Evolutionary conservation across 371 early-diverging fungal species (phyloP).

Genomic region (Apophysomyces sp.): DNA sequence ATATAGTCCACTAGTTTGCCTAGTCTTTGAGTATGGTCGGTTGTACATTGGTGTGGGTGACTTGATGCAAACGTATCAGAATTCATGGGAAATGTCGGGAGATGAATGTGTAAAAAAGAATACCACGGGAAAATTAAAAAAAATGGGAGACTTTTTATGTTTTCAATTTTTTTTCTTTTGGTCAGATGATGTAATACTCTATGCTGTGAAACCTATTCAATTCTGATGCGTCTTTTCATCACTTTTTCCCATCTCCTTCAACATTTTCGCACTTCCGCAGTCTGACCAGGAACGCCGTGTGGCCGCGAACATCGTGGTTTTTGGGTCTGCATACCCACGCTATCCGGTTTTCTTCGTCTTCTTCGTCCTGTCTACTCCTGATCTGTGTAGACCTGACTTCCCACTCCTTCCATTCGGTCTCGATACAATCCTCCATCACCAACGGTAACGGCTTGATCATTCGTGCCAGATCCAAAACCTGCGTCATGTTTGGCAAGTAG

Average conservation of each 20-base stretch:
- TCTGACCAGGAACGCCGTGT: slow-evolving; percentile 67
- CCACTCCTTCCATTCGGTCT: slow-evolving; percentile 75
- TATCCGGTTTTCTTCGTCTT: slow-evolving; percentile 5
- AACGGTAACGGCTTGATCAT: slow-evolving; percentile 46
- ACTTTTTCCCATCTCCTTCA: background rate
- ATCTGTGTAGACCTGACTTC: slow-evolving; percentile 64
- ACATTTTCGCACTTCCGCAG: slow-evolving; percentile 41
- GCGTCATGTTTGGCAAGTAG: slow-evolving; percentile 80
- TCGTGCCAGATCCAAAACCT: slow-evolving; percentile 61
- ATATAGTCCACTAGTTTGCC: slow-evolving; percentile 17
- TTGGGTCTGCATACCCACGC: slow-evolving; percentile 66
- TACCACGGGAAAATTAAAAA: background rate
- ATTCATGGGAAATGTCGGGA: background rate
- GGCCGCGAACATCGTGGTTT: slow-evolving; percentile 54
- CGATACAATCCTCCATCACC: slow-evolving; percentile 60
- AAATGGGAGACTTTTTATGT: background rate
- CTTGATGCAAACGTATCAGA: background rate
- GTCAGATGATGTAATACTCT: background rate
- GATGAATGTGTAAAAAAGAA: no score
- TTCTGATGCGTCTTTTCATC: background rate
- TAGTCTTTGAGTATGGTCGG: slow-evolving; percentile 17
- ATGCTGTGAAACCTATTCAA: slow-evolving; percentile 1
- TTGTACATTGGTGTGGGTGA: background rate
- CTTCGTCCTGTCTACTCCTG: slow-evolving; percentile 45
- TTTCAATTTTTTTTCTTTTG: background rate